Base-by-base conservation (phyloP, 2,329 filamentous ascomycete species). In the Byssothecium circinans region DNA sequence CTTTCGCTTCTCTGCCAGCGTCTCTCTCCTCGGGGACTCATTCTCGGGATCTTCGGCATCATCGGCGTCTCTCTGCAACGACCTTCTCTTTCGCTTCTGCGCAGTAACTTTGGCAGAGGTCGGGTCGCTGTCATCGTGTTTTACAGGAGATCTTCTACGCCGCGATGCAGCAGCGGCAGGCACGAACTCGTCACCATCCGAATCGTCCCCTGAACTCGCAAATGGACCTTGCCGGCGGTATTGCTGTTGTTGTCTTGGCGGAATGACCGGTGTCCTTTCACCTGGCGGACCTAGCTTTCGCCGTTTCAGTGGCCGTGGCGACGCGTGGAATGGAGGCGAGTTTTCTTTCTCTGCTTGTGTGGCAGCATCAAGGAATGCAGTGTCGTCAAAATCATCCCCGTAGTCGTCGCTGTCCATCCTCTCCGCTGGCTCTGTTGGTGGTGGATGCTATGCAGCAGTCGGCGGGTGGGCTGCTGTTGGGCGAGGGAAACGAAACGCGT, bases 341-440 rank as follows among this genome's bases (percentile, higher is more conserved):
- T 57, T 57, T 45, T 61, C 56, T 22, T 60, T 59, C 57, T 72
- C 71, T 4, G 70, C 69, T 53, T 84, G 79, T 30, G 80, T 83
- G 18, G 84, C 75, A 6, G 79, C 84, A 29, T 79, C 73, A 36
- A 87, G 75, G 49, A 88, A 72, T 55, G 86, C 85, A 59, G 86
- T 85, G 51, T 88, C 85, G 43, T 81, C 78, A 43, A 87, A 78
- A 53, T 83, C 61, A 53, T 83, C 83, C 49, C 83, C 83, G 61
- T 83, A 87, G 37, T 85, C 82, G 33, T 87, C 82, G 50, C 62
- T 66, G 32, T 67, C 64, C 25, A 32, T 32, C 8, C 29, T 32
- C 29, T n/a, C 4, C 14, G 29, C 8, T n/a, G 29, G 5, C 14
- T 5, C 14, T 14, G 29, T 32, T 12, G 14, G 14, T n/a, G 14